Conservation (phyloP, 768 basidiomycete species). For the Tylopilus balloui region DNA sequence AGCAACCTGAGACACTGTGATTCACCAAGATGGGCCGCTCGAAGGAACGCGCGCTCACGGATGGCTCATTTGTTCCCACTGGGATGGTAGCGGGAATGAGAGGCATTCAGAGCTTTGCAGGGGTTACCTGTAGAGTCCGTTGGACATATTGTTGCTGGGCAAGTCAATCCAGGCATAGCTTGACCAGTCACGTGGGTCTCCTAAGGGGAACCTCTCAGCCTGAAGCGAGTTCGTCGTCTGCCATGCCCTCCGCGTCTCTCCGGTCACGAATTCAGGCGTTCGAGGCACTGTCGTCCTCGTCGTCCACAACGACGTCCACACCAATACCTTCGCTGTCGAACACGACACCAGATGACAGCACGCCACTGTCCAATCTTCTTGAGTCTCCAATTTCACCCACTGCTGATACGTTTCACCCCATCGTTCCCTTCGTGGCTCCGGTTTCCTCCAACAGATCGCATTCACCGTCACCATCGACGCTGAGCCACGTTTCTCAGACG, state of each 20-base stretch:
- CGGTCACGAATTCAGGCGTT: slow-evolving; percentile 63
- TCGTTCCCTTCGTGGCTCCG: slow-evolving; percentile 35
- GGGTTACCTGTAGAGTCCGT: slow-evolving; percentile 65
- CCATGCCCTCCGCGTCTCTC: slow-evolving; percentile 44
- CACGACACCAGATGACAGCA: not conserved
- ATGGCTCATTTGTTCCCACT: slow-evolving; percentile 71
- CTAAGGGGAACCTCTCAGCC: not conserved
- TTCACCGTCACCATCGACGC: slow-evolving; percentile 48
- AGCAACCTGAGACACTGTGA: slow-evolving; percentile 47
- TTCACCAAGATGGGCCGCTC: not conserved
- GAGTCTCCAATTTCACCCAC: slow-evolving; percentile 50
- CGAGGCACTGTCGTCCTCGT: slow-evolving; percentile 45
- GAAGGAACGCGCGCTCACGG: slow-evolving; percentile 42
- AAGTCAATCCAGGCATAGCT: too few species aligned
- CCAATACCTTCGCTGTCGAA: slow-evolving; percentile 6
- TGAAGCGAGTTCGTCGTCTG: slow-evolving; percentile 1
- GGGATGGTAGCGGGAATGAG: slow-evolving; percentile 51
- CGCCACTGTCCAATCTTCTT: slow-evolving; percentile 32
- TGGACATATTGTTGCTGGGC: slow-evolving; percentile 16
- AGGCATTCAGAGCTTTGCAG: not conserved
- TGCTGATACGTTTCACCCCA: slow-evolving; percentile 40
- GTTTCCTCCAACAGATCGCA: slow-evolving; percentile 20
- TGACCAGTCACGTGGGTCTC: not conserved
- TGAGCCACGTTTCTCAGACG: slow-evolving; percentile 40
- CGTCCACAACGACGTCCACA: slow-evolving; percentile 20